phyloP scores from a whole-genome alignment of 2,329 filamentous ascomycete genomes.

The Verticillium nubilum region DNA sequence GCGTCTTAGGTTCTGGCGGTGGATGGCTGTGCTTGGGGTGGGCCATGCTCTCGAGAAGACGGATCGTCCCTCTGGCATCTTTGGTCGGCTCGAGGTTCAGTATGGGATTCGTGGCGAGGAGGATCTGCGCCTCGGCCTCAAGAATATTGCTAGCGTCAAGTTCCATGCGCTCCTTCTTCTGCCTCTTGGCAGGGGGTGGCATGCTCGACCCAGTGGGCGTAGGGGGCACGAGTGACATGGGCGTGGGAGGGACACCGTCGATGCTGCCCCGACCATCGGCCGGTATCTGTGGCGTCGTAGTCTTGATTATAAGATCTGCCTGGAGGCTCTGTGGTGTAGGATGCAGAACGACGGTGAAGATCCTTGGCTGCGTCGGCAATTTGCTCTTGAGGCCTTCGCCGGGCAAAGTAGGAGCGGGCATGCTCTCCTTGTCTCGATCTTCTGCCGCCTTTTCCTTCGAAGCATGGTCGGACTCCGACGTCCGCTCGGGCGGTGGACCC shows the following conservation, averaged over 20 bases:
- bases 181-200: conserved; percentile 58
- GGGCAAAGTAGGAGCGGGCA: conserved; percentile 45
- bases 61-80: conserved; percentile 62
- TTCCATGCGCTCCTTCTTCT: conserved; percentile 68
- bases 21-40: conserved; percentile 73
- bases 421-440: conserved; percentile 25
- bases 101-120: conserved; percentile 67
- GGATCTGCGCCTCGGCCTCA: conserved; percentile 69
- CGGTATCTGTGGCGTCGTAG: conserved; percentile 57
- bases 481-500: conserved; percentile 15
- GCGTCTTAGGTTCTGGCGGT: conserved; percentile 77
- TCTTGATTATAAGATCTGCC: conserved; percentile 70
- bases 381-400: conserved; percentile 39
- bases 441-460: conserved; percentile 41
- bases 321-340: conserved; percentile 74
- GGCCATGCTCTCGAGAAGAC: conserved; percentile 63
- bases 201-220: conserved; percentile 56
- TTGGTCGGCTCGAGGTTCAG: conserved; percentile 74
- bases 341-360: conserved; percentile 77
- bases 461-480: conserved; percentile 23
- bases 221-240: conserved; percentile 51
- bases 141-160: conserved; percentile 69
- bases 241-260: conserved; percentile 60
- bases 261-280: conserved; percentile 25
- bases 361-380: conserved; percentile 50